Conservation (phyloP, 148 eudicot species). For the Chenopodium album region DNA sequence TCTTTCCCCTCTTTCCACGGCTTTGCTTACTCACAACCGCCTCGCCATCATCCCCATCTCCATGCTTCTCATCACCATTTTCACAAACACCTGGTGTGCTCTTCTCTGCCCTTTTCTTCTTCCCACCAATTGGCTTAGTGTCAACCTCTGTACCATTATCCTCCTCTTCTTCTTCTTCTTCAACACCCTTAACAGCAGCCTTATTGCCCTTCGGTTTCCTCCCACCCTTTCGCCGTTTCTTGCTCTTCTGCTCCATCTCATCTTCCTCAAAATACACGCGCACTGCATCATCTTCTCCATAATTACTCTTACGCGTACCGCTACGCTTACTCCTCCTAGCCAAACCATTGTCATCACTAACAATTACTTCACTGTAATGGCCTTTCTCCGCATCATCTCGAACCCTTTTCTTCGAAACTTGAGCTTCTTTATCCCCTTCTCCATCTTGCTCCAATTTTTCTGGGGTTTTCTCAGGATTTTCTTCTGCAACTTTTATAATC, state of each 20-base stretch:
- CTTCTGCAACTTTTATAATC: too few relatives aligned
- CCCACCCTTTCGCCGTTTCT: background rate
- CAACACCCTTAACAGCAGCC: background rate
- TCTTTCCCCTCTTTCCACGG: background rate
- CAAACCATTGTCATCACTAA: background rate
- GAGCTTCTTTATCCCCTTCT: background rate
- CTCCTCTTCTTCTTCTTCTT: background rate
- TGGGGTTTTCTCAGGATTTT: background rate
- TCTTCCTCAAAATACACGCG: background rate
- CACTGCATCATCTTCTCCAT: background rate
- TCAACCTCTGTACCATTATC: background rate
- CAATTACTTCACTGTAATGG: background rate
- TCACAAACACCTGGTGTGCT: background rate
- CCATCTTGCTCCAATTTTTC: background rate
- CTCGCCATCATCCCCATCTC: background rate
- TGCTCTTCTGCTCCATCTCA: background rate
- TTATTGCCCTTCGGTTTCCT: background rate
- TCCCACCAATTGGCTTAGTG: background rate
- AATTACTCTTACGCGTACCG: background rate
- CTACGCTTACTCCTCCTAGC: background rate
- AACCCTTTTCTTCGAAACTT: background rate
- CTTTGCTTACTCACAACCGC: background rate
- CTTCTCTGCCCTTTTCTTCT: background rate
- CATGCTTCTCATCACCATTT: background rate
- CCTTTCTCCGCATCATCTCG: background rate